These are phyloP conservation scores for Geotrichum ghanense DNA, from an alignment of 805 yeast genomes.

Conservation along the genomic window DNA sequence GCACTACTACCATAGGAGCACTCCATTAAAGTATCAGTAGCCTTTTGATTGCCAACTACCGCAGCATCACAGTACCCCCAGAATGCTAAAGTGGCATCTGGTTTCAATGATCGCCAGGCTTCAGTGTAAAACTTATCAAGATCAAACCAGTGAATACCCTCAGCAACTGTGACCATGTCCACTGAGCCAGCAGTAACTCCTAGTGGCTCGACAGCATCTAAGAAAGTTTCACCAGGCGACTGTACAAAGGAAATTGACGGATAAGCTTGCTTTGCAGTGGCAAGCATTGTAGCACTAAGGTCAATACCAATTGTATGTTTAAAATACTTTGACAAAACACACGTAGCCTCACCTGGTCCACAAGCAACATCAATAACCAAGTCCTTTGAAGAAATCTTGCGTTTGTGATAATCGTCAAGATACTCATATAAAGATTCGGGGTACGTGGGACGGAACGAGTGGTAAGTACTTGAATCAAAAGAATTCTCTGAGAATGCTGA, in stretches of 20 bases:
- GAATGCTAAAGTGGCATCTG: constrained; percentile 57
- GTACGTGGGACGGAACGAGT: constrained; percentile 54
- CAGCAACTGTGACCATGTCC: constrained; percentile 69
- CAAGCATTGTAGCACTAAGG: constrained; percentile 45
- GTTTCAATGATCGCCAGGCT: constrained; percentile 44
- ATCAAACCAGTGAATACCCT: constrained; percentile 80
- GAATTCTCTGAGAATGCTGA: constrained; percentile 45
- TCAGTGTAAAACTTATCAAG: constrained; percentile 25
- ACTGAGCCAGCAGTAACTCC: background rate
- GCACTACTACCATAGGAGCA: constrained; percentile 36
- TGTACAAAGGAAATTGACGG: constrained; percentile 1
- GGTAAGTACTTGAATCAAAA: constrained; percentile 44
- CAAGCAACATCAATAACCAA: constrained; percentile 64
- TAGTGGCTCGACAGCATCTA: background rate
- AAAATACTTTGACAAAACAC: constrained; percentile 36
- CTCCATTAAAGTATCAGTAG: constrained; percentile 42
- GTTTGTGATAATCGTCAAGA: constrained; percentile 33
- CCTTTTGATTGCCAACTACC: constrained; percentile 38
- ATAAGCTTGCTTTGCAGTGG: constrained; percentile 26
- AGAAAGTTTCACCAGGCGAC: background rate
- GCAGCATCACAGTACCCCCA: constrained; percentile 76
- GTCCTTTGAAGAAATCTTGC: constrained; percentile 16
- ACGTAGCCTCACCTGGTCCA: constrained; percentile 69
- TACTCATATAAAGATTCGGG: constrained; percentile 38
- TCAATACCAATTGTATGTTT: constrained; percentile 52